Base-by-base conservation (phyloP, 1,284 basidiomycete genomes). In the Thelephora terrestris region DNA sequence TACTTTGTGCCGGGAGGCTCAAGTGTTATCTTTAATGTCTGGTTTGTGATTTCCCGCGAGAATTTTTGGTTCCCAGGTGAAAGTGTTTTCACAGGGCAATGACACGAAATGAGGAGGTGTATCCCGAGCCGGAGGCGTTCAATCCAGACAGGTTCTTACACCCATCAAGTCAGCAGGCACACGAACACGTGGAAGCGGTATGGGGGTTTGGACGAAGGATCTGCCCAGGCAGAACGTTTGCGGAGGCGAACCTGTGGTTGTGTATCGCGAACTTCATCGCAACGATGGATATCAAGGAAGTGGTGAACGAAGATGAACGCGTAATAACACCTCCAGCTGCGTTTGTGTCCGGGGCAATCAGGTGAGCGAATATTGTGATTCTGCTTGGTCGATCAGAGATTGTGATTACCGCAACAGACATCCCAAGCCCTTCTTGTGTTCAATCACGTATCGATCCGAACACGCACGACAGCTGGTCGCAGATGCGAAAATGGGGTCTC, bases 201-300 rank as follows among this genome's bases (percentile, higher is more conserved):
- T 40, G 20, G 18, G 38, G 23, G 20, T 21, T 40, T 40, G 20
- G 18, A 21, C 23, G 20, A 9, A 40, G 38, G 12, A 16, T 24
- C 20, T 40, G 38, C 14, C 38, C 38, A 9, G 38, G 38, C 7
- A 40, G 52, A 25, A 51, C 57, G 5, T 58, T 64, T 37, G 61
- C 61, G 1, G 58, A 62, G 43, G 43, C 51, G 7, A 55, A 49
- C 40, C 34, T 61, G 10, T 61, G 57, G 60, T 50, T 61, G 25
- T 51, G 55, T 2, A 54, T 53, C 10, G 55, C 61, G 2, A 50
- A 47, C 47, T 48, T 60, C 18, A 45, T 59, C 45, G 32, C 58
- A 2, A 50, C 57, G 10, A 57, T 62, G 50, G 54, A 61, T 39
- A 59, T 67, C 25, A 43, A 50, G 3, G 60, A 62, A 32, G 52